Percentiles rank a stretch among this genome's conserved stretches.
Evolutionary conservation across 1,284 basidiomycete species (phyloP).

Genomic region (Malassezia japonica): DNA sequence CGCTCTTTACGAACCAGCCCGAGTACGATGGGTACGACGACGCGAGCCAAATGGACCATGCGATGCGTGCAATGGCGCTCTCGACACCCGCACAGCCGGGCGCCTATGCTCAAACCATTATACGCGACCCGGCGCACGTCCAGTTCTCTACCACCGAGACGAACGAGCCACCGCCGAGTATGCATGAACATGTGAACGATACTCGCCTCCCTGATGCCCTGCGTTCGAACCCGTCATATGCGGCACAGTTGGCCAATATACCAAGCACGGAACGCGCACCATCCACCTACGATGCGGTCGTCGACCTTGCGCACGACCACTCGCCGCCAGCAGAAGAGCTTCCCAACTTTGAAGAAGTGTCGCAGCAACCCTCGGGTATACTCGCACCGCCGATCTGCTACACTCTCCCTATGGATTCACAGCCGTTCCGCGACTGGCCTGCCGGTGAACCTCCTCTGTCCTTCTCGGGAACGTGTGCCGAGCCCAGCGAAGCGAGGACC

Average conservation of each 20-base stretch:
- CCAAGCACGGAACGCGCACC: not conserved
- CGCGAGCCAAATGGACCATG: not conserved
- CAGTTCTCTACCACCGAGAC: not conserved
- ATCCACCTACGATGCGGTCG: not conserved
- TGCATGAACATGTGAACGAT: not conserved
- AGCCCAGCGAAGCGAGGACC: no score
- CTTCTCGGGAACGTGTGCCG: no score
- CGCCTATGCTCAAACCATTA: not conserved
- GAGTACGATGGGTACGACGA: constrained; percentile 42
- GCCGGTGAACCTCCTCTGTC: no score
- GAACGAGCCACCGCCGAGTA: not conserved
- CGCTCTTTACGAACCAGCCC: constrained; percentile 21
- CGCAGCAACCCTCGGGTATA: constrained; percentile 2
- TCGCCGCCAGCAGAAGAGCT: constrained; percentile 1
- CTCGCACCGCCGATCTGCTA: no score
- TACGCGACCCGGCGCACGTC: not conserved
- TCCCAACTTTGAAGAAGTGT: constrained; percentile 11
- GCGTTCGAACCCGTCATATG: not conserved
- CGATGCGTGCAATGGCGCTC: not conserved
- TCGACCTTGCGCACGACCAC: not conserved
- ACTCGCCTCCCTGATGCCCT: not conserved
- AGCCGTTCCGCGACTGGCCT: no score
- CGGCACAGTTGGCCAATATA: not conserved
- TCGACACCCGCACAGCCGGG: not conserved
- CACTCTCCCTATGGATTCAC: no score